Evolutionary conservation across 1,284 basidiomycete species (phyloP).

Genomic region (Mycena citricolor): DNA sequence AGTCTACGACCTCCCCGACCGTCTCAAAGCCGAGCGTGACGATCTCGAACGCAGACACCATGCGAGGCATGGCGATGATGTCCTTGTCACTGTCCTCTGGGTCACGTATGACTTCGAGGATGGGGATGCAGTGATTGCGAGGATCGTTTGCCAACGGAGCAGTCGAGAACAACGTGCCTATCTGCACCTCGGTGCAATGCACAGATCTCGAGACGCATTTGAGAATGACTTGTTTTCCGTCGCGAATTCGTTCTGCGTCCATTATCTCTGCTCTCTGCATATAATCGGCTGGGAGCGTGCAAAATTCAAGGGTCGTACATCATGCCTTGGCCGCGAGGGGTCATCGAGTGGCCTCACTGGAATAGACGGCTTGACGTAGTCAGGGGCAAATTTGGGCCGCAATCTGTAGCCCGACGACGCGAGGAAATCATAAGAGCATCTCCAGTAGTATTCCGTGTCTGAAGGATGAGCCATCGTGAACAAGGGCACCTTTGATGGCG

Average conservation of each 20-base stretch:
- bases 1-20: constrained; percentile 33
- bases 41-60: constrained; percentile 26
- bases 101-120: constrained; percentile 25
- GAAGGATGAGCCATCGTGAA: no score
- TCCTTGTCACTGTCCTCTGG: constrained; percentile 10
- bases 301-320: no score
- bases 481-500: no score
- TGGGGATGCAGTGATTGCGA: constrained; percentile 29
- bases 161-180: background rate
- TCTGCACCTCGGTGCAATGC: constrained; percentile 12
- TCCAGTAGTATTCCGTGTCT: no score
- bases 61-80: constrained; percentile 33
- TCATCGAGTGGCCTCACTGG: no score
- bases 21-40: constrained; percentile 28
- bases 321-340: no score
- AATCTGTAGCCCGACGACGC: no score
- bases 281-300: no score
- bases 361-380: no score
- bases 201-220: constrained; percentile 16
- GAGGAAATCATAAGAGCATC: no score
- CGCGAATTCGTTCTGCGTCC: constrained; percentile 23
- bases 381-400: no score
- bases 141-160: constrained; percentile 4
- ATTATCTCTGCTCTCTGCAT: background rate
- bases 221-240: constrained; percentile 19